These are phyloP conservation scores for Hygrocybe coccinea DNA, from an alignment of 768 basidiomycete genomes.

Conservation along the genomic window DNA sequence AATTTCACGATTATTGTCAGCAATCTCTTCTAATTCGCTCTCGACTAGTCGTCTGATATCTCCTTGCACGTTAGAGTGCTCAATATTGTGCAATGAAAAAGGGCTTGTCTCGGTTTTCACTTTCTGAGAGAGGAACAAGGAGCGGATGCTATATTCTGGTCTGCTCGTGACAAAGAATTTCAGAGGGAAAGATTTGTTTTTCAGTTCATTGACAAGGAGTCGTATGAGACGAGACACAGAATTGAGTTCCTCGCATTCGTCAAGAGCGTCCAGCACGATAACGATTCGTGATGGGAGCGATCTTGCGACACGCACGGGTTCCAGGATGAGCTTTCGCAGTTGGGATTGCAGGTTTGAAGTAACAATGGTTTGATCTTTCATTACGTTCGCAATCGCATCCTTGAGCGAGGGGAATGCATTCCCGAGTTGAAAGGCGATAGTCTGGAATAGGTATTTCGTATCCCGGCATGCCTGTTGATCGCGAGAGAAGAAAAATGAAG, in stretches of 20 bases:
- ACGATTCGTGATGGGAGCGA: background rate
- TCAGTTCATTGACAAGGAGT: background rate
- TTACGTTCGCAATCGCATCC: background rate
- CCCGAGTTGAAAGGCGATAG: conserved; percentile 7
- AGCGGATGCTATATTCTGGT: background rate
- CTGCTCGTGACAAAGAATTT: conserved; percentile 3
- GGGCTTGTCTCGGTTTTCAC: background rate
- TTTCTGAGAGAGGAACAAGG: background rate
- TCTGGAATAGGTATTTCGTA: background rate
- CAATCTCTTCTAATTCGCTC: background rate
- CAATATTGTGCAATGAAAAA: background rate
- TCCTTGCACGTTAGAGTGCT: background rate
- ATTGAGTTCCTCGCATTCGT: conserved; percentile 2
- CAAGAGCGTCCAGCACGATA: conserved; percentile 7
- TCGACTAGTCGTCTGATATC: background rate
- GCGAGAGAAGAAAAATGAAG: conserved; percentile 7
- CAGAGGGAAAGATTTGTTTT: background rate
- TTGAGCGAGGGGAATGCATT: background rate
- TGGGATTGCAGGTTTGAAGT: background rate
- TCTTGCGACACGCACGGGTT: background rate
- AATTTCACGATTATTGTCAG: background rate
- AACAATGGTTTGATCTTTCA: conserved; percentile 1
- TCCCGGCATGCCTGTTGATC: background rate
- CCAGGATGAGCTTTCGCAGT: conserved; percentile 2
- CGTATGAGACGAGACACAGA: background rate